Evolutionary conservation across 1,284 basidiomycete genomes (phyloP).

Genomic region (Rhodofomes roseus): DNA sequence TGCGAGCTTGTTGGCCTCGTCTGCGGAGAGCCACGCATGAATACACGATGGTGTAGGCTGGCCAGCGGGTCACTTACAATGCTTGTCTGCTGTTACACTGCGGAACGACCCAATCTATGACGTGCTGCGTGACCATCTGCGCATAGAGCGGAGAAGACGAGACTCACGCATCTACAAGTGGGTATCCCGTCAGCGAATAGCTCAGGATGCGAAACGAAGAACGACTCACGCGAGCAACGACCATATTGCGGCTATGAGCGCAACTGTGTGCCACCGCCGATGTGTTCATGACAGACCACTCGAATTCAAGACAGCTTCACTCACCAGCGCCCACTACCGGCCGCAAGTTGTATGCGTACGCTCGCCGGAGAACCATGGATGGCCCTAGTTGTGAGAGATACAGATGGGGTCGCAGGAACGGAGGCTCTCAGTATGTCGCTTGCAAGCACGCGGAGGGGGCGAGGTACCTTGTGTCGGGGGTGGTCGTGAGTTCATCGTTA

Average conservation of each 20-base stretch:
- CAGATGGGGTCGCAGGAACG: no score
- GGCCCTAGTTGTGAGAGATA: neutral
- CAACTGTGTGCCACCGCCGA: slow-evolving; percentile 30
- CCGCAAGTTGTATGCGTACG: slow-evolving; percentile 53
- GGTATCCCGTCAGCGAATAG: neutral
- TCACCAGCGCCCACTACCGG: slow-evolving; percentile 54
- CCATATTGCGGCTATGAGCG: slow-evolving; percentile 52
- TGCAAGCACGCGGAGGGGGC: neutral
- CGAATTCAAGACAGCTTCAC: slow-evolving; percentile 22
- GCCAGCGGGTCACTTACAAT: slow-evolving; percentile 38
- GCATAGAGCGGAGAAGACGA: neutral
- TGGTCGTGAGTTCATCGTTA: slow-evolving; percentile 19
- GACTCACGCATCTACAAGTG: slow-evolving; percentile 47
- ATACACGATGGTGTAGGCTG: neutral
- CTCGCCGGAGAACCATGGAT: slow-evolving; percentile 40
- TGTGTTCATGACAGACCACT: neutral
- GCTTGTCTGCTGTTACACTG: slow-evolving; percentile 43
- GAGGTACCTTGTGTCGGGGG: slow-evolving; percentile 17
- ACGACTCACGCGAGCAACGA: slow-evolving; percentile 48
- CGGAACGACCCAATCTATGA: slow-evolving; percentile 57
- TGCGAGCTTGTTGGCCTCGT: slow-evolving; percentile 45
- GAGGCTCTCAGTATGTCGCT: neutral
- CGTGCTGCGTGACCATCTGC: neutral
- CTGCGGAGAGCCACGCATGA: slow-evolving; percentile 26
- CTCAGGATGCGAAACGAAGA: neutral